A percentile compares a stretch with the other conserved stretches of the same genome.
Conservation (phyloP, 2,329 filamentous ascomycete species). For the Geosmithia morbida region DNA sequence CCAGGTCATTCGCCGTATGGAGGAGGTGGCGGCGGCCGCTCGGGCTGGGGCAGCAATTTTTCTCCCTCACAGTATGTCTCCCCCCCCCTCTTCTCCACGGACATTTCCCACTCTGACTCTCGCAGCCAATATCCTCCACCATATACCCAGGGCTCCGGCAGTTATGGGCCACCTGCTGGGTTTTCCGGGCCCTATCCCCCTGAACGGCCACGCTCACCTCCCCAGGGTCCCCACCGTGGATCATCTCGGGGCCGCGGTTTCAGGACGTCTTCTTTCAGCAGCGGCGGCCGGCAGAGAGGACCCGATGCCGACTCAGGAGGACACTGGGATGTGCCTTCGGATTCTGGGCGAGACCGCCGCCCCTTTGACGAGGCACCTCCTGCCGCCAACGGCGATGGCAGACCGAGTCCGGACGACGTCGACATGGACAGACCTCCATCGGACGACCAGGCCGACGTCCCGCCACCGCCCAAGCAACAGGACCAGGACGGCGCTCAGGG, state of each 20-base stretch:
- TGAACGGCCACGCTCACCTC: conserved; percentile 28
- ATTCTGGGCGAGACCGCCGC: not conserved
- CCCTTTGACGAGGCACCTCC: conserved; percentile 4
- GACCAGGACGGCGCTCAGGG: conserved; percentile 27
- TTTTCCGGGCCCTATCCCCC: conserved; percentile 40
- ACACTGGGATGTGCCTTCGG: conserved; percentile 37
- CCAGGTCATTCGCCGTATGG: conserved; percentile 27
- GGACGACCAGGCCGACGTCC: conserved; percentile 19
- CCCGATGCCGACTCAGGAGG: conserved; percentile 48
- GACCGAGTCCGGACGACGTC: not conserved
- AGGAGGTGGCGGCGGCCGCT: conserved; percentile 13
- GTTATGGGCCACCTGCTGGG: conserved; percentile 34
- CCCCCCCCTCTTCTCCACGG: conserved; percentile 1
- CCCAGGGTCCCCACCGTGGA: not conserved
- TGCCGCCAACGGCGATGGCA: conserved; percentile 10
- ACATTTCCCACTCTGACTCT: conserved; percentile 3
- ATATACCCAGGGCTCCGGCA: conserved; percentile 35
- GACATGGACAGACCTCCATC: conserved; percentile 5
- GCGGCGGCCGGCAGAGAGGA: conserved; percentile 39
- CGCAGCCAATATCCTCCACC: conserved; percentile 46
- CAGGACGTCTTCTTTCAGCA: conserved; percentile 42
- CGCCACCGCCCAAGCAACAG: not conserved
- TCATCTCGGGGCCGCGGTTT: conserved; percentile 27
- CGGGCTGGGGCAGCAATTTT: conserved; percentile 22
- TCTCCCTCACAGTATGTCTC: conserved; percentile 25